Conservation (phyloP, 2,329 filamentous ascomycete species). For the Ascocoryne sarcoides region DNA sequence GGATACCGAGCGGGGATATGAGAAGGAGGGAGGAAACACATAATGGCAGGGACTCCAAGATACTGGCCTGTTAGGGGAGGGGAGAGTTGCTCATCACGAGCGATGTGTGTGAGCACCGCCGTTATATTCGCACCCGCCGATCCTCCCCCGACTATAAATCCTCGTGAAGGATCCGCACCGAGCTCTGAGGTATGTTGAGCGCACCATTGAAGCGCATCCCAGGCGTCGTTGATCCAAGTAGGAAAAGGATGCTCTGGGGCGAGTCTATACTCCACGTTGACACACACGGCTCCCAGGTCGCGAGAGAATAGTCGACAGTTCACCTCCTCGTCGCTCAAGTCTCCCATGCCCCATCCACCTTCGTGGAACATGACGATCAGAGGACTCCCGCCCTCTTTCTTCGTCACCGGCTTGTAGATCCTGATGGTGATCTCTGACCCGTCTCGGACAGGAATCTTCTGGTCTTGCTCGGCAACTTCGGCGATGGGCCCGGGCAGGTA, state of each 20-base stretch:
- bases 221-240: slow-evolving; percentile 34
- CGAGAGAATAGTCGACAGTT: slow-evolving; percentile 28
- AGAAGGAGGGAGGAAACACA: too few species aligned
- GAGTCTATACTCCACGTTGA: slow-evolving; percentile 36
- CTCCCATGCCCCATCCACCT: slow-evolving; percentile 29
- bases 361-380: slow-evolving; percentile 30
- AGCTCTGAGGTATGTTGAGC: slow-evolving; percentile 32
- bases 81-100: slow-evolving; percentile 2
- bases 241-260: slow-evolving; percentile 40
- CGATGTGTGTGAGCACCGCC: slow-evolving; percentile 32
- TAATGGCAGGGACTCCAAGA: too few species aligned
- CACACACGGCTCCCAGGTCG: too few species aligned
- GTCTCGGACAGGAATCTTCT: slow-evolving; percentile 16
- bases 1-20: slow-evolving; percentile 6
- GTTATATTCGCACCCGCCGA: slow-evolving; percentile 38
- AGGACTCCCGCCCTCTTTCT: slow-evolving; percentile 14
- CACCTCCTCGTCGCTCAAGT: slow-evolving; percentile 26
- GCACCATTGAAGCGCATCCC: slow-evolving; percentile 38
- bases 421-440: slow-evolving; percentile 10
- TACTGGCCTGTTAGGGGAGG: slow-evolving; percentile 18
- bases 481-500: slow-evolving; percentile 8
- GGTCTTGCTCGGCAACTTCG: too few species aligned
- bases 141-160: slow-evolving; percentile 41
- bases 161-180: slow-evolving; percentile 33
- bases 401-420: slow-evolving; percentile 11